Evolutionary conservation across 148 eudicot genomes (phyloP), one percentile per base, ranked within the genome.

Genomic region (Talinum fruticosum): DNA sequence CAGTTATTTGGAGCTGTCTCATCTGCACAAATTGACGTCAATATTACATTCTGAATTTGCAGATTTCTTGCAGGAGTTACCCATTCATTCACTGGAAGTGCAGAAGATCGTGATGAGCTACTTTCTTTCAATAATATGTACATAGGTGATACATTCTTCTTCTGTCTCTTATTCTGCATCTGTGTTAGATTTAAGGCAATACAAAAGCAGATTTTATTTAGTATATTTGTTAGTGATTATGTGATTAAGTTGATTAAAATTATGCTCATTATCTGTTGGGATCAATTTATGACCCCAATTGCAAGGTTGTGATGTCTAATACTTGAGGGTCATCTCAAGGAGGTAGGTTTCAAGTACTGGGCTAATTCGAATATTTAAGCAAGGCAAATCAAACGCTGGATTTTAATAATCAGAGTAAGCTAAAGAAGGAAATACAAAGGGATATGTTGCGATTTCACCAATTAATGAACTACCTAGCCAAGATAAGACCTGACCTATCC

Each of bases 81-180:
- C 61, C 99, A 96, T 88, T 96, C 99, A 49, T 96, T 96, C 80
- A 96, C 97, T 80, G 99, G 97, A 72, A 87, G 82, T 79, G 91
- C 91, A 36, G 94, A 90, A 82, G 99, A 96, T 66, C 86, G 90
- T 49, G 97, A 93, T 83, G 87, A 83, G 83, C 88, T 96, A 74
- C 89, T 96, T 73, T 86, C 93, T 72, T 96, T 93, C 84, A 80
- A 70, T 64, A 86, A 93, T 80, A 81, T 96, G 81, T 93, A 85
- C 78, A 86, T 96, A 88, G 99, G 99, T 93, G 74, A 77, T 72
- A 21, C 47, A 61, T 34, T 14, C 18, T 33, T 57, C 53, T 10
- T 30, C 68, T 47, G 35, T 36, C 28, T 61, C 38, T 14, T 71
- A 23, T 32, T 8, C 34, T 16, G 23, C 36, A 19, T 66, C 61